Conservation (phyloP, 345 rosid genomes). For the Physaria fendleri region DNA sequence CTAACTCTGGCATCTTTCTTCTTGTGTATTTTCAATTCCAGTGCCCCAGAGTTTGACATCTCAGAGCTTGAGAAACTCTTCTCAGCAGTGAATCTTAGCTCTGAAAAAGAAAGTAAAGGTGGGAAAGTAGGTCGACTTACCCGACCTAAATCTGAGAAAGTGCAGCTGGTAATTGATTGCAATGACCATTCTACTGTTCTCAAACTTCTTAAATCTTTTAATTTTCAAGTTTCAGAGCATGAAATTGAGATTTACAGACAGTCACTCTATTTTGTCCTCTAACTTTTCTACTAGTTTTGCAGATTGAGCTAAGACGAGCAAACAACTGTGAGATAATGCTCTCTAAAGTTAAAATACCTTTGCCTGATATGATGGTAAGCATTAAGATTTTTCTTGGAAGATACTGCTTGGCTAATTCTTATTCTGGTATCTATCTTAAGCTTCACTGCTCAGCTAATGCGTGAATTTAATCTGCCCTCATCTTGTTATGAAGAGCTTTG, state of each 20-base stretch:
- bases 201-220: not conserved
- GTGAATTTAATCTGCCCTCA: not conserved
- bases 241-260: conserved; percentile 2
- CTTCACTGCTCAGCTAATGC: not conserved
- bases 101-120: conserved; percentile 36
- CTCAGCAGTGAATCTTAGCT: conserved; percentile 50
- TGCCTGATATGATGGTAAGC: conserved; percentile 70
- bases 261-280: conserved; percentile 21
- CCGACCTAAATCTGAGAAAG: conserved; percentile 58
- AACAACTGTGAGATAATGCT: conserved; percentile 89
- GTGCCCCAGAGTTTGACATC: conserved; percentile 78
- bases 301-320: conserved; percentile 81
- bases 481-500: conserved; percentile 16
- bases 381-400: not conserved
- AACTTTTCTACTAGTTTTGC: conserved; percentile 35
- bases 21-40: conserved; percentile 25
- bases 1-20: conserved; percentile 7
- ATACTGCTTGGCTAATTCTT: conserved; percentile 5
- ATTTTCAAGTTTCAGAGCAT: conserved; percentile 4
- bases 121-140: conserved; percentile 46
- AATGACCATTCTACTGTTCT: conserved; percentile 15
- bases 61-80: conserved; percentile 77
- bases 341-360: conserved; percentile 72
- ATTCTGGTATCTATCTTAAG: not conserved
- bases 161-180: conserved; percentile 71